Base-by-base conservation (phyloP, 1,284 basidiomycete species). In the Ceratobasidium theobromae region DNA sequence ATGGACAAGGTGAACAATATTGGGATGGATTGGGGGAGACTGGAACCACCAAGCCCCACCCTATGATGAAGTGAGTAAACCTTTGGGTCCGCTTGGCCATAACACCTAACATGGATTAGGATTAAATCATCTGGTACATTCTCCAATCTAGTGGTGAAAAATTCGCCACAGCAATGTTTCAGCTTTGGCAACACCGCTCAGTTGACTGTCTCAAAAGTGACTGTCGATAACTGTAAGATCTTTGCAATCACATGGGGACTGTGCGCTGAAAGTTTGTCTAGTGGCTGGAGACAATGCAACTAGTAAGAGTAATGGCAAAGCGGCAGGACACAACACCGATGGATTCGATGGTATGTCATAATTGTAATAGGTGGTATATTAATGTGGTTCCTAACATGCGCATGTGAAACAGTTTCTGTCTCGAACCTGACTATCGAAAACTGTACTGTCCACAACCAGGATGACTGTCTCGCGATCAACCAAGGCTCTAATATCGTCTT, bases 61-160 rank as follows among this genome's bases (percentile, higher is more conserved):
- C 79, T 74, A 49, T 76, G 72, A 74, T 74, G 78, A 75, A 74
- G 58, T 62, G 14, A 14, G 58, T 60, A 2, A 18, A 14, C 5
- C 38, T 38, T 4, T 41, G 11, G 23, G 6, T 8, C 1, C 27
- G 5, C 46, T 30, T 4, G 27, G 18, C 3, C 9, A 28, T 9
- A n/a, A 8, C 4, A 23, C 4, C 21, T 27, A 25, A 8, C 3
- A 11, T 27, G 11, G 4, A 28, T n/a, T 48, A 62, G 60, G 73
- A 84, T 84, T 67, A 79, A 79, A 70, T 82, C 81, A 0, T 84
- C 82, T 30, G 83, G 83, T 0, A 78, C 77, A 6, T 84, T 78
- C 70, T 33, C 76, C 78, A 73, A 78, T 48, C 73, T 82, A 28
- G 72, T 75, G 16, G 76, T 81, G 14, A 58, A 81, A 48, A 82